Base-by-base conservation (phyloP, 176 grass and related monocot species). In the Metroxylon sagu region DNA sequence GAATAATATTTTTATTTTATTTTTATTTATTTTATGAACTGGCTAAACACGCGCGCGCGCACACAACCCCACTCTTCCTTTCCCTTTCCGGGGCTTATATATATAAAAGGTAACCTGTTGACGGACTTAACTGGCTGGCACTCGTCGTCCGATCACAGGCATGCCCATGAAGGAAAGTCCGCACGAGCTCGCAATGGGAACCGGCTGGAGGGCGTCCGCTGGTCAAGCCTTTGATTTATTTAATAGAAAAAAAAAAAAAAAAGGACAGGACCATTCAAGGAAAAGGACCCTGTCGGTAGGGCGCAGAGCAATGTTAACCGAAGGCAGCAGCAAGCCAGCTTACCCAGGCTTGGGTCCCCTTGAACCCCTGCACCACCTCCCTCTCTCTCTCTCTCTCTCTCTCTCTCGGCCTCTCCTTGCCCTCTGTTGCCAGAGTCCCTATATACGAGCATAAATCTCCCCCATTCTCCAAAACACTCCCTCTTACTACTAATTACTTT, bases 241-340 rank as follows among this genome's bases (percentile, higher is more conserved):
- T 23, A 23, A 23, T 23, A 23, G 25, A 65, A 19, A 74, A 19
- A 64, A 43, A 48, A 16, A 66, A 50, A 50, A 51, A 18, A 66
- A 52, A 8, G 18, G 14, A 66, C 21, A 31, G 15, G n/a, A 57
- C 23, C 19, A 69, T 27, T 60, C 43, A 68, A 30, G 74, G 61
- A 67, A 55, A 76, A 50, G 68, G 83, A 69, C 30, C 64, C 56
- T 78, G 89, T 89, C 89, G 78, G 78, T n/a, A 59, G 76, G 82
- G 69, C 29, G 28, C 59, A 52, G 21, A 23, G 21, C 21, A 57
- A 75, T 35, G 50, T 68, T 49, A 19, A 5, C 25, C 49, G 21
- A 3, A 48, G 64, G 56, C 56, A 53, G 59, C 74, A 85, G 53
- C 19, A 31, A 67, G 71, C 55, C 77, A 79, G 25, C 16, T 48